Conservation (phyloP, 176 grass and related monocot species). For the Tillandsia fasciculata region DNA sequence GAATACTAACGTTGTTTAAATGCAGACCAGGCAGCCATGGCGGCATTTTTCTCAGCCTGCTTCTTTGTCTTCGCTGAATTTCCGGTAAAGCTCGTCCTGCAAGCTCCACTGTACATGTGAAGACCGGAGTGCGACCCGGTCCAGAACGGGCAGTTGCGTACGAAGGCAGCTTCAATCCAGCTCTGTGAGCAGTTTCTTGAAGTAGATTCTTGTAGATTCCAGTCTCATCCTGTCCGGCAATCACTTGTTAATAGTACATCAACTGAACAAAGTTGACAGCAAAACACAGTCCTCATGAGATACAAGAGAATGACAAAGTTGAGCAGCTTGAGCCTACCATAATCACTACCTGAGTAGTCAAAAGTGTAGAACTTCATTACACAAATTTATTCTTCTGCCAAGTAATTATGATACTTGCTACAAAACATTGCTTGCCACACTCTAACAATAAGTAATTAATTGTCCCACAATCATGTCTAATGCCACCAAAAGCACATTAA, state of each 20-base stretch:
- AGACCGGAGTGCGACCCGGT: slow-evolving; percentile 3
- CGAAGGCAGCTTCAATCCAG: slow-evolving; percentile 9
- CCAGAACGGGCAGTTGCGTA: slow-evolving; percentile 11
- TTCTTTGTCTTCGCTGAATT: slow-evolving; percentile 11
- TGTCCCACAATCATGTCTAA: too few species aligned
- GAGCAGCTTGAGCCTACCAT: too few species aligned
- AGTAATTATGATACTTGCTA: too few species aligned
- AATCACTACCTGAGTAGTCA: neutral
- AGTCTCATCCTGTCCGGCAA: slow-evolving; percentile 7
- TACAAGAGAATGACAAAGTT: too few species aligned
- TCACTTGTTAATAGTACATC: neutral
- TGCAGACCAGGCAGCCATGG: slow-evolving; percentile 13
- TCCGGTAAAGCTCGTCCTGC: slow-evolving; percentile 8
- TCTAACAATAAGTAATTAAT: too few species aligned
- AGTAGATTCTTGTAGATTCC: slow-evolving; percentile 16
- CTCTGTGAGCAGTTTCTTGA: slow-evolving; percentile 17
- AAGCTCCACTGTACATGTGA: slow-evolving; percentile 13
- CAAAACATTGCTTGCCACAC: too few species aligned
- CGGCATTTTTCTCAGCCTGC: slow-evolving; percentile 17
- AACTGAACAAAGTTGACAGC: neutral
- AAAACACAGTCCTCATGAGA: too few species aligned
- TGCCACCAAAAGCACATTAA: too few species aligned
- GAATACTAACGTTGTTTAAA: slow-evolving; percentile 2
- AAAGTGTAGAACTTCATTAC: too few species aligned
- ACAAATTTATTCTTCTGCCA: too few species aligned